A percentile compares a stretch with the other conserved stretches of the same genome.
Evolutionary conservation across 2,329 filamentous ascomycete species (phyloP).

Genomic region (Plenodomus lindquistii): DNA sequence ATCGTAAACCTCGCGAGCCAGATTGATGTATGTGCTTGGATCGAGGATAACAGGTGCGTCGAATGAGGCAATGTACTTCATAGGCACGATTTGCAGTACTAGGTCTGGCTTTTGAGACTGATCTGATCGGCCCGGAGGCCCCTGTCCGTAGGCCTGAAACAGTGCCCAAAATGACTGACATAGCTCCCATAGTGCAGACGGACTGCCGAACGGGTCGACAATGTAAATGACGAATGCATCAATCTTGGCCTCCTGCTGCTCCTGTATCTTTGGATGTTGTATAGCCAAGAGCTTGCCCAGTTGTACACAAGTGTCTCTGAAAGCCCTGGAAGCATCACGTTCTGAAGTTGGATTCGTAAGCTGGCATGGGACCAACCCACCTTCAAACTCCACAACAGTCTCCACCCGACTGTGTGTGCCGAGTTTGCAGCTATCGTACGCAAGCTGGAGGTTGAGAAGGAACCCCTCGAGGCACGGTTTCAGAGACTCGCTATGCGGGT

Average conservation of each 20-base stretch:
- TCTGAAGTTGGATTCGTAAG: conserved; percentile 17
- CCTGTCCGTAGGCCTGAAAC: conserved; percentile 64
- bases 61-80: conserved; percentile 67
- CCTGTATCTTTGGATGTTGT: conserved; percentile 39
- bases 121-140: conserved; percentile 50
- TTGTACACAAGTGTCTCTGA: conserved; percentile 43
- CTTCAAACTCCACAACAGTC: conserved; percentile 43
- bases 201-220: conserved; percentile 68
- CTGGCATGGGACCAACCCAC: conserved; percentile 39
- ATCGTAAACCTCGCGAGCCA: conserved; percentile 78
- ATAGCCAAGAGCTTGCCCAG: conserved; percentile 47
- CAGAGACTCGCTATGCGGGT: conserved; percentile 68
- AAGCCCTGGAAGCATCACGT: conserved; percentile 32
- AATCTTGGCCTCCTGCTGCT: conserved; percentile 55
- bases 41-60: conserved; percentile 66
- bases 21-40: conserved; percentile 60
- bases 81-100: conserved; percentile 76
- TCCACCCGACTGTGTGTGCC: conserved; percentile 61
- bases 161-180: conserved; percentile 75
- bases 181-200: conserved; percentile 65
- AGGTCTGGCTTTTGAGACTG: conserved; percentile 57
- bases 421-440: conserved; percentile 75
- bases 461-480: conserved; percentile 65
- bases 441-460: conserved; percentile 67
- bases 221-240: conserved; percentile 71